Evolutionary conservation across 2,329 filamentous ascomycete genomes (phyloP).

Genomic region (Paracorniculantispora psalliotae): DNA sequence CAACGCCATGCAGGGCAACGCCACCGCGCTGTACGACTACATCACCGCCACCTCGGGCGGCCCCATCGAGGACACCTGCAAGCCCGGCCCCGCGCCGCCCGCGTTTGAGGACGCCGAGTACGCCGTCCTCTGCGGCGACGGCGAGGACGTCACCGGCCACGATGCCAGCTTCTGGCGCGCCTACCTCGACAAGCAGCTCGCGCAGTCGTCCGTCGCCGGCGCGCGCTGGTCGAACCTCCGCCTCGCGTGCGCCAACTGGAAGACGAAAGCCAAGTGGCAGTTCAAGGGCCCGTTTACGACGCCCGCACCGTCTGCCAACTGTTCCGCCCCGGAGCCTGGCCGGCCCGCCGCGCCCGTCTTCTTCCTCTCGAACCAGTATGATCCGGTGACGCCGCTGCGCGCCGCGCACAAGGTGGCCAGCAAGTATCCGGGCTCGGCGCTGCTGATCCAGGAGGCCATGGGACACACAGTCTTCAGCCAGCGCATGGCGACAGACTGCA

Average conservation of each 20-base stretch:
- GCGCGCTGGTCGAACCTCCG: constrained; percentile 31
- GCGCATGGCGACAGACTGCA: constrained; percentile 18
- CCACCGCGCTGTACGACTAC: neutral
- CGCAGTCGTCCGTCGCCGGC: constrained; percentile 28
- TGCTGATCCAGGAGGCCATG: constrained; percentile 26
- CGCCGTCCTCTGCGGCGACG: constrained; percentile 33
- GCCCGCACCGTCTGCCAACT: constrained; percentile 16
- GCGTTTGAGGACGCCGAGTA: constrained; percentile 18
- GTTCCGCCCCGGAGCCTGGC: constrained; percentile 21
- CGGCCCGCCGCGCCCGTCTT: constrained; percentile 38
- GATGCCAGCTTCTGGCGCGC: constrained; percentile 22
- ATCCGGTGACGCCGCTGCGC: constrained; percentile 41
- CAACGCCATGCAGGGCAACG: constrained; percentile 18
- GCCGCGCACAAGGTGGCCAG: constrained; percentile 29
- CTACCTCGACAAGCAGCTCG: constrained; percentile 25
- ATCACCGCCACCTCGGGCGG: neutral
- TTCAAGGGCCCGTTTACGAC: constrained; percentile 33
- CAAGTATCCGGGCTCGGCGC: constrained; percentile 23
- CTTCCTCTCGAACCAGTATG: constrained; percentile 37
- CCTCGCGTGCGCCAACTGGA: constrained; percentile 35
- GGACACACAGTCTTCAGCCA: constrained; percentile 23
- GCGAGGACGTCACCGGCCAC: constrained; percentile 20
- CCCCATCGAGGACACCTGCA: constrained; percentile 2
- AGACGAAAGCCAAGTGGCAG: constrained; percentile 33
- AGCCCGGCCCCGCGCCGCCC: too few relatives aligned